A percentile compares a stretch with the other conserved stretches of the same genome.
These are phyloP conservation scores for Aethionema arabicum DNA, from an alignment of 345 rosid genomes.

Conservation along the genomic window DNA sequence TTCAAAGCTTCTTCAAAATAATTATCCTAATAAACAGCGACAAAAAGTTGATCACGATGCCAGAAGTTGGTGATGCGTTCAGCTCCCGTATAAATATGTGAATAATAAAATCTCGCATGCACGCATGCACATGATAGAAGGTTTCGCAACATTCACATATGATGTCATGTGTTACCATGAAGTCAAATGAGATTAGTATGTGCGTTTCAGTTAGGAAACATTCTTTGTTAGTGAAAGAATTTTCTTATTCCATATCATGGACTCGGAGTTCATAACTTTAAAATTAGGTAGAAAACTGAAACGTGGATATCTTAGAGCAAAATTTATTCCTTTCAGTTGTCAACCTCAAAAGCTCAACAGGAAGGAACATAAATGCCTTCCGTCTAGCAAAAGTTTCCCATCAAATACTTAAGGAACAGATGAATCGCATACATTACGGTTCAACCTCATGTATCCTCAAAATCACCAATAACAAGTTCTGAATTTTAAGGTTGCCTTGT, in stretches of 20 bases:
- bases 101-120: slow-evolving; percentile 23
- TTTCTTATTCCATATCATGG: background rate
- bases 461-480: too few species aligned
- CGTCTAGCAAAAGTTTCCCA: too few species aligned
- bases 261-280: background rate
- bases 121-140: slow-evolving; percentile 19
- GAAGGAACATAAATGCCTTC: too few species aligned
- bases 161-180: slow-evolving; percentile 18
- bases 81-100: slow-evolving; percentile 13
- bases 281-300: background rate
- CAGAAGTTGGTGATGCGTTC: slow-evolving; percentile 19
- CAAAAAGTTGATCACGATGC: slow-evolving; percentile 2
- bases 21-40: slow-evolving; percentile 60
- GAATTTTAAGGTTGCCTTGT: too few species aligned
- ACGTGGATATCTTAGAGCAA: too few species aligned
- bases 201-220: slow-evolving; percentile 9
- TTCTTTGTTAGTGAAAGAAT: slow-evolving; percentile 21
- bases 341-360: too few species aligned
- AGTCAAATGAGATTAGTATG: slow-evolving; percentile 19
- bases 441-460: too few species aligned
- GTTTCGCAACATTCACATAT: slow-evolving; percentile 23
- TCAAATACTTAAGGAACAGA: too few species aligned
- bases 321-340: too few species aligned
- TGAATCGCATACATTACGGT: too few species aligned
- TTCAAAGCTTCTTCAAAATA: slow-evolving; percentile 98